A percentile compares a stretch with the other conserved stretches of the same genome.
Evolutionary conservation across 139 green algal species (phyloP).

Genomic region (Tetradesmus lagerheimii): DNA sequence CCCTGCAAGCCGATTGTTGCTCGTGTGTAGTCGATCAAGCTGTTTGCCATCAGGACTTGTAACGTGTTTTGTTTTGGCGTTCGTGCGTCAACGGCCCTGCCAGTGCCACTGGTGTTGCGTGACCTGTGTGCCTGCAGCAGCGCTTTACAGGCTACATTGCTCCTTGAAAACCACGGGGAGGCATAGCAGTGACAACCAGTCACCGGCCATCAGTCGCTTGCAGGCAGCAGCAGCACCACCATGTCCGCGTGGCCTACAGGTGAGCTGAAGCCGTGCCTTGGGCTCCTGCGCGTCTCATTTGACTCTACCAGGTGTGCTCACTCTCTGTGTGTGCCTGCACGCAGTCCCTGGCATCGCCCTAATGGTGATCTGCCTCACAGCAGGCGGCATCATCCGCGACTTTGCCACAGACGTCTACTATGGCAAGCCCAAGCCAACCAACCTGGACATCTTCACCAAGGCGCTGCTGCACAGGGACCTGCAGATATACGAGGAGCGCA

Average conservation of each 20-base stretch:
- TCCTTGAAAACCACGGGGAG: neutral
- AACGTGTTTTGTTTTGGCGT: neutral
- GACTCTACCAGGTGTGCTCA: neutral
- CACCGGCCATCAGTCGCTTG: neutral
- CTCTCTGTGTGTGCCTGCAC: neutral
- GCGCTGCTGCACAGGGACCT: slow-evolving; percentile 43
- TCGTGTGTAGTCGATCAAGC: no score
- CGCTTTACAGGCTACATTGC: neutral
- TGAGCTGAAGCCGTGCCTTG: neutral
- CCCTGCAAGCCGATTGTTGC: no score
- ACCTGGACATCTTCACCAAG: slow-evolving; percentile 51
- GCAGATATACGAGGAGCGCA: slow-evolving; percentile 42
- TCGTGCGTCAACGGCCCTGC: neutral
- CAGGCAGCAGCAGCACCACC: slow-evolving; percentile 11
- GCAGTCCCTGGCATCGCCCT: slow-evolving; percentile 42
- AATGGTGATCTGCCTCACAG: slow-evolving; percentile 48
- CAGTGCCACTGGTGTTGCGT: neutral
- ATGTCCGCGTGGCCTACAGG: slow-evolving; percentile 6
- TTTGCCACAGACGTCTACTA: slow-evolving; percentile 47
- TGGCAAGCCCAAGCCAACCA: slow-evolving; percentile 41
- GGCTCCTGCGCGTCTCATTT: neutral
- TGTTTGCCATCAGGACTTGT: no score
- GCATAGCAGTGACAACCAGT: neutral
- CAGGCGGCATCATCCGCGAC: slow-evolving; percentile 47
- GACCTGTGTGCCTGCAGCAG: neutral